Percentiles rank a stretch among this genome's conserved stretches.
These are phyloP conservation scores for Lichtheimia ramosa DNA, from an alignment of 371 early-diverging fungal genomes.

Conservation along the genomic window DNA sequence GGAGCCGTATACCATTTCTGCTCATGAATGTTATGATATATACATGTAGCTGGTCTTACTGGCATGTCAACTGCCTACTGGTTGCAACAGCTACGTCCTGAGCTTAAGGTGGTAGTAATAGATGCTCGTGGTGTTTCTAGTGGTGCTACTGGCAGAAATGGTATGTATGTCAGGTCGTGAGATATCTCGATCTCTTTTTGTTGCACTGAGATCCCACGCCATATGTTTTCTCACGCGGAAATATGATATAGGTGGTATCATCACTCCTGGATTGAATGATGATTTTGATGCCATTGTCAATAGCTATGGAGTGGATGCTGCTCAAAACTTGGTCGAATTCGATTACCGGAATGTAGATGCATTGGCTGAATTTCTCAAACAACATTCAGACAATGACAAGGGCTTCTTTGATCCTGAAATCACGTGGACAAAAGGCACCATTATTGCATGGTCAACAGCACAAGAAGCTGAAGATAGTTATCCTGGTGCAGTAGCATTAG, in stretches of 20 bases:
- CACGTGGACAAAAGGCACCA: conserved; percentile 35
- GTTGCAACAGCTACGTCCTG: conserved; percentile 30
- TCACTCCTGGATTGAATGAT: conserved; percentile 42
- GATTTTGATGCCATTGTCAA: conserved; percentile 22
- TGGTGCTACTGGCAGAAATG: conserved; percentile 59
- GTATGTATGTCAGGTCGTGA: conserved; percentile 9
- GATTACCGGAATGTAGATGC: conserved; percentile 32
- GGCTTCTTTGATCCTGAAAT: conserved; percentile 37
- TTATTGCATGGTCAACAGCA: conserved; percentile 26
- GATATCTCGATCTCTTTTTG: background rate
- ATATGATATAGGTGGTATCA: conserved; percentile 48
- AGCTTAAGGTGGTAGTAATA: conserved; percentile 32
- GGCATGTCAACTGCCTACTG: conserved; percentile 34
- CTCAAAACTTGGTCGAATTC: conserved; percentile 31
- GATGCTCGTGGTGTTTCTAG: conserved; percentile 48
- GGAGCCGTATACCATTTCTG: background rate
- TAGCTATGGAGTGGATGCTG: conserved; percentile 26
- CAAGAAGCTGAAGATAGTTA: conserved; percentile 25
- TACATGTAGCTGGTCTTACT: conserved; percentile 27
- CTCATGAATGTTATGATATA: background rate
- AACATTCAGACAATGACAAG: conserved; percentile 23
- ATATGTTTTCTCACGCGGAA: background rate
- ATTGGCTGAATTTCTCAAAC: conserved; percentile 28
- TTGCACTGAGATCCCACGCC: background rate
- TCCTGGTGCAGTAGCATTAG: conserved; percentile 23